These are phyloP conservation scores for Boletus insuetus DNA, from an alignment of 768 basidiomycete genomes.

Conservation along the genomic window DNA sequence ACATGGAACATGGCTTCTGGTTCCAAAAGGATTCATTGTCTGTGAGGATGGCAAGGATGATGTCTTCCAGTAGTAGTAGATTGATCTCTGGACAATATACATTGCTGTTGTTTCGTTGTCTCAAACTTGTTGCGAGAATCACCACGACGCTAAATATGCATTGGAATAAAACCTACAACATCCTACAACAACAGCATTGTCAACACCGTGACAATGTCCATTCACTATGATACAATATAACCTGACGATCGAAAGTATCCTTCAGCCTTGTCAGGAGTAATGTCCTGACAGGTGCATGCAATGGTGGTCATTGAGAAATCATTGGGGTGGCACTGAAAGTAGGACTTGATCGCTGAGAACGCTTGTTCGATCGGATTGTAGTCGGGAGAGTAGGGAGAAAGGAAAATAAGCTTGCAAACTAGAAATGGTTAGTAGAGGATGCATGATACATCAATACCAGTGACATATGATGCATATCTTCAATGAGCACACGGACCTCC, in stretches of 20 bases:
- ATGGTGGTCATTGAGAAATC: not conserved
- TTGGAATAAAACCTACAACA: too few species aligned
- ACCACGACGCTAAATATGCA: too few species aligned
- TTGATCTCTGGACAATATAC: too few species aligned
- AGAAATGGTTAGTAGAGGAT: not conserved
- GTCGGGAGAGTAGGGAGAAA: too few species aligned
- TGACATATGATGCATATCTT: conserved; percentile 18
- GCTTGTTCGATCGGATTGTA: too few species aligned
- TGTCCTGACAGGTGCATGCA: not conserved
- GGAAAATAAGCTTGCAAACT: too few species aligned
- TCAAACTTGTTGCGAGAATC: too few species aligned
- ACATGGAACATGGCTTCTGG: not conserved
- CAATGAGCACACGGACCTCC: conserved; percentile 15
- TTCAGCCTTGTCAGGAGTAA: not conserved
- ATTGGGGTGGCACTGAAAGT: not conserved
- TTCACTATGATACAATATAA: not conserved
- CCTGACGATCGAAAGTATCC: conserved; percentile 1
- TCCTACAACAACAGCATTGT: too few species aligned
- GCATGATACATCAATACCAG: not conserved
- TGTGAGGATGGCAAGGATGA: not conserved
- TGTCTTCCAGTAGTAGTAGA: not conserved
- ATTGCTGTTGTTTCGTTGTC: too few species aligned
- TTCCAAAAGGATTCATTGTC: not conserved
- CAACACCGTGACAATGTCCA: too few species aligned
- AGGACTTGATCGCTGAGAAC: not conserved